Conservation (phyloP, 192 early-diverging fungal genomes). For the Coemansia sp. region DNA sequence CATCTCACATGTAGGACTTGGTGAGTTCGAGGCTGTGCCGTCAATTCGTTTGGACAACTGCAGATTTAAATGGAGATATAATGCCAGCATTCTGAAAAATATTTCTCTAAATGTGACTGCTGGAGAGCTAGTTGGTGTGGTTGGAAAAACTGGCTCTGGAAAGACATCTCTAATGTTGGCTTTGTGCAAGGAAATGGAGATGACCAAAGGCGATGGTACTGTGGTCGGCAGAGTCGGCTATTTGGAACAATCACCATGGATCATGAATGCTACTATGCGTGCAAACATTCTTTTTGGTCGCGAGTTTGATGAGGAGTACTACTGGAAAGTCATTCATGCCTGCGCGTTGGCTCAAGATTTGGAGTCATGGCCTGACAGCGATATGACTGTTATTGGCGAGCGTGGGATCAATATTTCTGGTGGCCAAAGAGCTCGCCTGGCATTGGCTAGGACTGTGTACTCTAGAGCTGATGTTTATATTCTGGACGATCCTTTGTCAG, state of each 20-base stretch:
- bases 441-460: too few relatives aligned
- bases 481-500: too few relatives aligned
- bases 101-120: constrained; percentile 57
- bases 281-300: too few relatives aligned
- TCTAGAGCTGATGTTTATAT: too few relatives aligned
- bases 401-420: too few relatives aligned
- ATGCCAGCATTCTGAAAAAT: constrained; percentile 15
- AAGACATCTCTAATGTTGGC: constrained; percentile 78
- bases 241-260: constrained; percentile 66
- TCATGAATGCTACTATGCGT: too few relatives aligned
- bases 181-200: constrained; percentile 75
- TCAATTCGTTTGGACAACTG: not conserved
- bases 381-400: constrained; percentile 6
- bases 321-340: not conserved
- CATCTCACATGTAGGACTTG: not conserved
- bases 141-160: constrained; percentile 76
- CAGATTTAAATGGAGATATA: not conserved
- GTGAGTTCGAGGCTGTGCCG: not conserved
- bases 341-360: constrained; percentile 7
- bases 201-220: constrained; percentile 34
- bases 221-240: constrained; percentile 74
- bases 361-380: not conserved
- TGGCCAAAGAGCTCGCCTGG: too few relatives aligned
- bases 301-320: not conserved
- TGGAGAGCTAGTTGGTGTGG: constrained; percentile 68